phyloP scores from a whole-genome alignment of 1,284 basidiomycete species.

The Vanrija sp. region DNA sequence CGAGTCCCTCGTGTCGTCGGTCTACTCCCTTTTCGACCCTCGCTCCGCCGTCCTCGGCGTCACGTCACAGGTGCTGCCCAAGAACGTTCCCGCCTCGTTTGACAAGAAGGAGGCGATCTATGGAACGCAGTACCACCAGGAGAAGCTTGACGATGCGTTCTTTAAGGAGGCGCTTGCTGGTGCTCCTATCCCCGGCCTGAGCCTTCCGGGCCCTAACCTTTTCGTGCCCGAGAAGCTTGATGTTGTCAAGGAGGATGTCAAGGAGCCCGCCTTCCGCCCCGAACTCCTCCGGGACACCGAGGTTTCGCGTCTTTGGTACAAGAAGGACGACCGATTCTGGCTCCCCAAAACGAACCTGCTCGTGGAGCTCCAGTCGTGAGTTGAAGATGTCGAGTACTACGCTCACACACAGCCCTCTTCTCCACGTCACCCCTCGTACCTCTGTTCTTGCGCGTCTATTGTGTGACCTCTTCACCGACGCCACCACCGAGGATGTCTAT shows the following conservation, averaged over 20 bases:
- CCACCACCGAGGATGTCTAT: slow-evolving; percentile 86
- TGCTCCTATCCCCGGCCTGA: slow-evolving; percentile 61
- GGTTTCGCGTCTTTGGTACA: slow-evolving; percentile 79
- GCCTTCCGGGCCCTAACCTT: slow-evolving; percentile 77
- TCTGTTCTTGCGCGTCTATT: slow-evolving; percentile 57
- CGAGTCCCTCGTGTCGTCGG: slow-evolving; percentile 54
- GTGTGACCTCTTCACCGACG: slow-evolving; percentile 80
- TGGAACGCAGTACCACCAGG: slow-evolving; percentile 73
- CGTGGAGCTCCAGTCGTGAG: slow-evolving; percentile 37
- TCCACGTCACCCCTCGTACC: slow-evolving; percentile 46
- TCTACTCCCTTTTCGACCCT: slow-evolving; percentile 65
- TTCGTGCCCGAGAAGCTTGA: slow-evolving; percentile 86
- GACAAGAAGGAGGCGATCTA: slow-evolving; percentile 74
- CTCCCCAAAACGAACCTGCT: slow-evolving; percentile 69
- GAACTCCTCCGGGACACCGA: slow-evolving; percentile 68
- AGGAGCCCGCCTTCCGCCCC: slow-evolving; percentile 68
- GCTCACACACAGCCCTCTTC: slow-evolving; percentile 32
- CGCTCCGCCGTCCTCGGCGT: slow-evolving; percentile 51
- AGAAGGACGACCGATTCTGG: slow-evolving; percentile 95
- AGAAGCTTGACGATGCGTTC: slow-evolving; percentile 64
- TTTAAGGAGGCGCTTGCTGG: slow-evolving; percentile 62
- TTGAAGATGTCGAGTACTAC: slow-evolving; percentile 1
- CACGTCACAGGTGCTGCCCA: slow-evolving; percentile 56
- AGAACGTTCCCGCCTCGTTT: slow-evolving; percentile 59
- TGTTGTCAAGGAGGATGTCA: slow-evolving; percentile 67